Conservation (phyloP, 495 filamentous ascomycete species). For the Lichina pygmaea region DNA sequence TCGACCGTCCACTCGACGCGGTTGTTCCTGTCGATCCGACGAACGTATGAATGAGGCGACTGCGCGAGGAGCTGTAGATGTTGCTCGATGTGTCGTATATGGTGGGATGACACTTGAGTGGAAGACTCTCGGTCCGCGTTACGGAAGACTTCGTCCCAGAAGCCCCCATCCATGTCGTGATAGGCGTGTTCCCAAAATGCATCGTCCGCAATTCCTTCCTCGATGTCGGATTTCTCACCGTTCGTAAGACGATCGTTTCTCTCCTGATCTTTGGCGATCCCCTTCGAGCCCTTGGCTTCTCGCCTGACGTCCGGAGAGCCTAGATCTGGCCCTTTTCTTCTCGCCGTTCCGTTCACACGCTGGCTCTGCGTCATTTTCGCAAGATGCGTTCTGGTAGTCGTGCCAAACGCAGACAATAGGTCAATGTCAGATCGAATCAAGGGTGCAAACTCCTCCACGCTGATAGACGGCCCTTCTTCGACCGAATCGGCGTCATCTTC, state of each 20-base stretch:
- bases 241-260: slow-evolving; percentile 1
- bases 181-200: slow-evolving; percentile 1
- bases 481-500: slow-evolving; percentile 10
- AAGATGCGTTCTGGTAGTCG: no score
- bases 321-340: no score
- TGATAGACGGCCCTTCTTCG: slow-evolving; percentile 4
- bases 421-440: slow-evolving; percentile 1
- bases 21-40: slow-evolving; percentile 24
- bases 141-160: neutral
- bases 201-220: slow-evolving; percentile 9
- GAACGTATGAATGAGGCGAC: slow-evolving; percentile 40
- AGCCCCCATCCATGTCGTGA: neutral
- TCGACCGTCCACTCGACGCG: slow-evolving; percentile 55
- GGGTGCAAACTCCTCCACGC: slow-evolving; percentile 5
- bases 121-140: neutral
- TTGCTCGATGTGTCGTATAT: slow-evolving; percentile 31
- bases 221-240: slow-evolving; percentile 15
- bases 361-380: no score
- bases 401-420: neutral
- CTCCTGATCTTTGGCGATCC: slow-evolving; percentile 4
- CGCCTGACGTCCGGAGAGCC: no score
- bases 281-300: slow-evolving; percentile 1
- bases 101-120: slow-evolving; percentile 10
- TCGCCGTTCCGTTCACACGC: no score
- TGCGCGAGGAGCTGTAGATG: slow-evolving; percentile 56